These are phyloP conservation scores for Amphichorda felina DNA, from an alignment of 2,329 filamentous ascomycete species.

Conservation along the genomic window DNA sequence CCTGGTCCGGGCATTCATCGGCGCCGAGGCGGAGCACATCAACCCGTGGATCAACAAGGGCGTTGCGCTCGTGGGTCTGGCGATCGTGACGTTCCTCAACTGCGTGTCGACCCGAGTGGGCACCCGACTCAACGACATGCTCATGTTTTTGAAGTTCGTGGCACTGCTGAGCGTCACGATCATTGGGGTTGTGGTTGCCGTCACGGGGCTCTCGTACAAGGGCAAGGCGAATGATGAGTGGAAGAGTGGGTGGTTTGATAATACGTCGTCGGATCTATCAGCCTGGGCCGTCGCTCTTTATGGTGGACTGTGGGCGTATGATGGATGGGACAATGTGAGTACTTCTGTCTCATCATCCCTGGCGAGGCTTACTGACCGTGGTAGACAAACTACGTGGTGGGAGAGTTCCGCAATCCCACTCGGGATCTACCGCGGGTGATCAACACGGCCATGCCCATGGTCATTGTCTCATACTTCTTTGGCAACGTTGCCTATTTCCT, in stretches of 20 bases:
- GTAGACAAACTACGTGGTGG: conserved; percentile 93
- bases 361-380: conserved; percentile 10
- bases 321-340: conserved; percentile 95
- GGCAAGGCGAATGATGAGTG: conserved; percentile 71
- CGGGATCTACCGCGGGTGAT: conserved; percentile 90
- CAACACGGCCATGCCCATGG: conserved; percentile 89
- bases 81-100: conserved; percentile 73
- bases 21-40: conserved; percentile 70
- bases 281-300: conserved; percentile 92
- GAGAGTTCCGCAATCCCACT: conserved; percentile 85
- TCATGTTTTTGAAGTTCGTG: conserved; percentile 96
- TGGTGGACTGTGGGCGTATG: conserved; percentile 93
- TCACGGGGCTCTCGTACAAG: conserved; percentile 69
- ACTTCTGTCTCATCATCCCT: background rate
- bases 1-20: conserved; percentile 75
- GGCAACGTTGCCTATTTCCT: conserved; percentile 93
- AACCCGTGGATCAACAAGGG: conserved; percentile 85
- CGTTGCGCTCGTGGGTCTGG: conserved; percentile 66
- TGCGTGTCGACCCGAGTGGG: conserved; percentile 83
- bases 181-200: conserved; percentile 78
- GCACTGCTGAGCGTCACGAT: conserved; percentile 79
- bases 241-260: conserved; percentile 86
- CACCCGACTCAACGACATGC: conserved; percentile 75
- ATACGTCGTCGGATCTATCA: conserved; percentile 67
- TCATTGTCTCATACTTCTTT: conserved; percentile 81